Evolutionary conservation across 202 grass and related monocot species (phyloP).

Genomic region (Eragrostis tef): DNA sequence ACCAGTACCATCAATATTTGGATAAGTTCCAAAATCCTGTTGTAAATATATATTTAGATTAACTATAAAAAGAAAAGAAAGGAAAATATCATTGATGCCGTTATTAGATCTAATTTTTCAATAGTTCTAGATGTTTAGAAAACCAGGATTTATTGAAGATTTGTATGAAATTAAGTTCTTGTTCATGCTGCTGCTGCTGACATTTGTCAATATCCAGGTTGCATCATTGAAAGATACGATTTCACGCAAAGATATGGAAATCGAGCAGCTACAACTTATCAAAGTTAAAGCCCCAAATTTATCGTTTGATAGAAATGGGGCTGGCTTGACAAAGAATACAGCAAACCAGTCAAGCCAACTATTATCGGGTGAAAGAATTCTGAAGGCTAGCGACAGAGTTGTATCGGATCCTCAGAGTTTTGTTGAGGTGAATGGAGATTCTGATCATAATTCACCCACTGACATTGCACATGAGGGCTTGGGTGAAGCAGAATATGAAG

Average conservation of each 20-base stretch:
- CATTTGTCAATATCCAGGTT: constrained; percentile 56
- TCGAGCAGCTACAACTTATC: constrained; percentile 76
- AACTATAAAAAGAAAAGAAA: not conserved
- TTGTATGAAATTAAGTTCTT: constrained; percentile 5
- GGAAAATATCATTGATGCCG: not conserved
- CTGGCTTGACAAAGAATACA: constrained; percentile 44
- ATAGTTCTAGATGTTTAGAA: constrained; percentile 4
- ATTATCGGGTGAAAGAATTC: constrained; percentile 24
- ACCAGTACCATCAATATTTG: not conserved
- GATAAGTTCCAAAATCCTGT: constrained; percentile 8
- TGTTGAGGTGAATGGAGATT: constrained; percentile 55
- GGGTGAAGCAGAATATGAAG: constrained; percentile 70
- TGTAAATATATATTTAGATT: not conserved
- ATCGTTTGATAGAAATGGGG: constrained; percentile 44
- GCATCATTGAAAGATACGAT: constrained; percentile 81
- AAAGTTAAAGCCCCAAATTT: constrained; percentile 50
- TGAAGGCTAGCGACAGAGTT: constrained; percentile 48
- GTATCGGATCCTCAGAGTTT: constrained; percentile 57
- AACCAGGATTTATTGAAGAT: not conserved
- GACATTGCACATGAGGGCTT: constrained; percentile 26
- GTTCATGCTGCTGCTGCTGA: not conserved
- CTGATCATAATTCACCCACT: constrained; percentile 36
- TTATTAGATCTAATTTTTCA: not conserved
- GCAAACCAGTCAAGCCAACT: constrained; percentile 40
- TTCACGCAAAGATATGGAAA: constrained; percentile 84